Base-by-base conservation (phyloP, 345 rosid genomes). In the Citrus medica region DNA sequence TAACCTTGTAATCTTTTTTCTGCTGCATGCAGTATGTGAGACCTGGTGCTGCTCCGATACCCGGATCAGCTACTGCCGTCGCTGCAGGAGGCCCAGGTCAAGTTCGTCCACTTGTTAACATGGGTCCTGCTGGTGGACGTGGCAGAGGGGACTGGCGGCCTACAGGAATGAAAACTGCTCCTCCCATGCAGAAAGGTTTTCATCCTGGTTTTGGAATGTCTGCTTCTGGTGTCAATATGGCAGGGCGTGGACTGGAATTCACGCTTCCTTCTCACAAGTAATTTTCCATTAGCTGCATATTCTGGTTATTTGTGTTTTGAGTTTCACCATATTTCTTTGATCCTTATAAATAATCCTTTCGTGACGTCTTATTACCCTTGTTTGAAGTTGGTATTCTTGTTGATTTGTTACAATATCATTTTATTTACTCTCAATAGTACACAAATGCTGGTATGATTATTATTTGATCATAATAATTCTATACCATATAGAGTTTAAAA, bases 191-290 rank as follows among this genome's bases (percentile, higher is more conserved):
- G 83, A 97, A 94, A 84, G 85, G 90, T 79, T 90, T 87, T 78
- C 93, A 91, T 80, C 86, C 86, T 83, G 84, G 85, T 79, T 86
- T 78, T 80, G 97, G 93, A 68, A 81, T 80, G 71, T 60, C 94
- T 84, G 83, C 75, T 22, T 84, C 97, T 92, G 93, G 97, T 79
- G 73, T 76, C 81, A 86, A 81, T 75, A 64, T 83, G 88, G 85
- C 92, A 1, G 98, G 99, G 28, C 90, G 98, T 71, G 95, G 97
- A 63, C 85, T 88, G 83, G 99, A 97, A 53, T 97, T 97, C 82
- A 94, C 98, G 3, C 98, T 94, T 83, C 99, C 99, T 82, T 91
- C 98, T 73, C 98, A 97, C 96, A 97, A 92, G 99, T 97, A 93
- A 89, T 30, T 40, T 82, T 76, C 35, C 17, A 4, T 81, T 78